A percentile compares a stretch with the other conserved stretches of the same genome.
These are phyloP conservation scores for Keithomyces neogunnii DNA, from an alignment of 2,329 filamentous ascomycete genomes.

Conservation along the genomic window DNA sequence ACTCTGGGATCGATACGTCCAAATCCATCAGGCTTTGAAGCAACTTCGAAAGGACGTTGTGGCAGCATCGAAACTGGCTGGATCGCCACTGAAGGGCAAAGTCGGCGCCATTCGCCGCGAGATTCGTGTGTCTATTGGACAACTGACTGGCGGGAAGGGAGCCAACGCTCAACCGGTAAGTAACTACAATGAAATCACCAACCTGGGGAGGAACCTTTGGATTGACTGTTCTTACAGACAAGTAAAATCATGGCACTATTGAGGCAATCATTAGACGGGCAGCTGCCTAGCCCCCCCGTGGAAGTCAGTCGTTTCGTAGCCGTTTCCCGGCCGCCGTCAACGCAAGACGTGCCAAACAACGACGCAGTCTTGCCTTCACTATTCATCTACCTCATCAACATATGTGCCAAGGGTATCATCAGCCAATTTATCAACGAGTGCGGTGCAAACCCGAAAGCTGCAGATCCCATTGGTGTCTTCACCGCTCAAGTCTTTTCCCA, in stretches of 20 bases:
- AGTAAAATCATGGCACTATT: slow-evolving; percentile 33
- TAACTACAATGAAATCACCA: slow-evolving; percentile 12
- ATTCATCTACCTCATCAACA: slow-evolving; percentile 68
- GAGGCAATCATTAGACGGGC: slow-evolving; percentile 42
- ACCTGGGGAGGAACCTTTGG: background rate
- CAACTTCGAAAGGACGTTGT: slow-evolving; percentile 54
- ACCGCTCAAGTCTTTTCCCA: slow-evolving; percentile 67
- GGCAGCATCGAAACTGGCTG: slow-evolving; percentile 40
- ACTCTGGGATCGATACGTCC: slow-evolving; percentile 34
- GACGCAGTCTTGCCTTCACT: slow-evolving; percentile 50
- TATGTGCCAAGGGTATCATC: slow-evolving; percentile 65
- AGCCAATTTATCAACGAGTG: slow-evolving; percentile 62
- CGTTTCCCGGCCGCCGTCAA: slow-evolving; percentile 30
- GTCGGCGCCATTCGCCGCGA: slow-evolving; percentile 65
- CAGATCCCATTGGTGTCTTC: slow-evolving; percentile 73
- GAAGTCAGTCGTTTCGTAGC: slow-evolving; percentile 47
- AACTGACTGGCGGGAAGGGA: slow-evolving; percentile 58
- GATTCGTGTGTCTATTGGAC: slow-evolving; percentile 64
- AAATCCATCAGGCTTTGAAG: slow-evolving; percentile 63
- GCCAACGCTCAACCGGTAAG: slow-evolving; percentile 42
- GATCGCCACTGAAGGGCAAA: slow-evolving; percentile 48
- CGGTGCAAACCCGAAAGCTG: slow-evolving; percentile 52
- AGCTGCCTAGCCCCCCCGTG: slow-evolving; percentile 42
- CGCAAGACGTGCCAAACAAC: slow-evolving; percentile 43
- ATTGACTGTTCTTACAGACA: slow-evolving; percentile 15